phyloP scores from a whole-genome alignment of 1,139 yeast genomes.

The Yamadazyma membranifaciens region DNA sequence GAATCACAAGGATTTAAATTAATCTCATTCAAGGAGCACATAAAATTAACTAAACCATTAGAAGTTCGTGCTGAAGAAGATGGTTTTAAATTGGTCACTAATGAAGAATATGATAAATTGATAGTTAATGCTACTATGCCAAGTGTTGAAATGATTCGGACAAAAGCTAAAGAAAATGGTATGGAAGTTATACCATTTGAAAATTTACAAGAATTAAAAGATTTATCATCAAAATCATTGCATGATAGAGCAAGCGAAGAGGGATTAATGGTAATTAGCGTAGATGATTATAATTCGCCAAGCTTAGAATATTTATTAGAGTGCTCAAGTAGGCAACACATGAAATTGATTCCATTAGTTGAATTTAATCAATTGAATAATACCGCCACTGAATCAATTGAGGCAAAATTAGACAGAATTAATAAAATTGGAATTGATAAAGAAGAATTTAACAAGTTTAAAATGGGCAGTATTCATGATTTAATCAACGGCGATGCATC shows the following conservation, averaged over 20 bases:
- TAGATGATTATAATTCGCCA: conserved; percentile 23
- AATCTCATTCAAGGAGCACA: conserved; percentile 11
- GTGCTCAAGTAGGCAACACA: conserved; percentile 17
- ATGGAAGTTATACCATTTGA: conserved; percentile 27
- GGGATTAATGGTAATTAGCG: conserved; percentile 26
- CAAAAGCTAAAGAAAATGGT: conserved; percentile 29
- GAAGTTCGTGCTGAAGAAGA: conserved; percentile 25
- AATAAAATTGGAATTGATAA: conserved; percentile 11
- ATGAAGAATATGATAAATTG: conserved; percentile 31
- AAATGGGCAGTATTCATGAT: conserved; percentile 6
- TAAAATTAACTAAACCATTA: conserved; percentile 16
- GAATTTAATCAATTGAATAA: conserved; percentile 15
- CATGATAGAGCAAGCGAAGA: conserved; percentile 22
- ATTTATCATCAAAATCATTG: conserved; percentile 14
- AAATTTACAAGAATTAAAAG: conserved; percentile 21
- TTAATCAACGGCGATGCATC: conserved; percentile 9
- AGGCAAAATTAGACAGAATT: conserved; percentile 21
- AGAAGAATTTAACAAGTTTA: conserved; percentile 6
- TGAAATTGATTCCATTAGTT: conserved; percentile 19
- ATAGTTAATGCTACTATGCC: conserved; percentile 38
- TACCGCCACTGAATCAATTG: conserved; percentile 19
- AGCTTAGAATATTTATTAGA: conserved; percentile 21
- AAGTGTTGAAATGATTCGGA: conserved; percentile 28
- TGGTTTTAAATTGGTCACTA: conserved; percentile 21
- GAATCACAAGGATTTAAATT: conserved; percentile 1